Conservation (phyloP, 2,329 filamentous ascomycete genomes). For the Keithomyces neogunnii region DNA sequence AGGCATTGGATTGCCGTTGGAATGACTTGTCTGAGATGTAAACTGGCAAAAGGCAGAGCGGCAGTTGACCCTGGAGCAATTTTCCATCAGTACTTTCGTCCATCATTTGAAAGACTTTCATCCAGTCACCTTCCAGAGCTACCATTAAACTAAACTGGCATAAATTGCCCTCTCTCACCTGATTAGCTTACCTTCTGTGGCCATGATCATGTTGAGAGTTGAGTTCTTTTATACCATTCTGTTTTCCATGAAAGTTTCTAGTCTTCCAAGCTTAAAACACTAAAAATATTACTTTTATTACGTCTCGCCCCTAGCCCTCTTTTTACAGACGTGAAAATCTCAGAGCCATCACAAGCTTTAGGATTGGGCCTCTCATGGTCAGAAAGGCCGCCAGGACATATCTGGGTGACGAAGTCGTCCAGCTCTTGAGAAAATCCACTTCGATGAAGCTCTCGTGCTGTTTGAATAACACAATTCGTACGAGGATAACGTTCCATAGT, state of each 20-base stretch:
- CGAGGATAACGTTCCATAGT: conserved; percentile 13
- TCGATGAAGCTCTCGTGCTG: conserved; percentile 10
- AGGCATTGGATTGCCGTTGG: no score
- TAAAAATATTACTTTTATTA: not conserved
- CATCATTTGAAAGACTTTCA: no score
- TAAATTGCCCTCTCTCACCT: not conserved
- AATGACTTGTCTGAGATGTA: no score
- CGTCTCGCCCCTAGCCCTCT: not conserved
- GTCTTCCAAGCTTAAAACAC: not conserved
- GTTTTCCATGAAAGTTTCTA: not conserved
- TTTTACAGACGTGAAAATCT: not conserved
- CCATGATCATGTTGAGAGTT: not conserved
- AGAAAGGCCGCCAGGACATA: not conserved
- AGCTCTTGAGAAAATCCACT: not conserved
- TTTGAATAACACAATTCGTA: conserved; percentile 4
- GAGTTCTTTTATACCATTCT: not conserved
- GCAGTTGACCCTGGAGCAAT: no score
- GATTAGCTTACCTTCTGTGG: no score
- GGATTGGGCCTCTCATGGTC: not conserved
- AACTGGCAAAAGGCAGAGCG: no score
- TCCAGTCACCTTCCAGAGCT: not conserved
- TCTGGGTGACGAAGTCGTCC: no score
- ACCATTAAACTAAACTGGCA: not conserved
- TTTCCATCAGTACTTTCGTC: no score
- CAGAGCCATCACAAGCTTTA: not conserved